Conservation (phyloP, 345 rosid genomes). For the Ricinus communis region DNA sequence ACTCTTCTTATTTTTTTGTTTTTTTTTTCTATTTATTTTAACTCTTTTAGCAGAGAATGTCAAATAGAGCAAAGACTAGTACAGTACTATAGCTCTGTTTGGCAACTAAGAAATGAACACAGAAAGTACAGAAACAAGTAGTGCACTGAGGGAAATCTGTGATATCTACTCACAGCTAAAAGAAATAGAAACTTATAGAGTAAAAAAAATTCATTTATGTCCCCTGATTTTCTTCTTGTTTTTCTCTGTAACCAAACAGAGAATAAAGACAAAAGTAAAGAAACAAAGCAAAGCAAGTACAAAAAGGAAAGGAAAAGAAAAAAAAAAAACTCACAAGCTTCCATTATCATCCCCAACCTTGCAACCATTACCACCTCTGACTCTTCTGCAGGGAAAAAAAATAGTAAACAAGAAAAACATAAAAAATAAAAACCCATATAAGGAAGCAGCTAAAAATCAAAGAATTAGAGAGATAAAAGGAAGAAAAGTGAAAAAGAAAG, state of each 20-base stretch:
- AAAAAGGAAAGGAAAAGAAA: background rate
- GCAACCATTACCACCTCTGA: slow-evolving; percentile 97
- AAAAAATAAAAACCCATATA: slow-evolving; percentile 29
- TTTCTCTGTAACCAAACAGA: slow-evolving; percentile 25
- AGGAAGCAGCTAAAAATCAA: slow-evolving; percentile 27
- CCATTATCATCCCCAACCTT: slow-evolving; percentile 98
- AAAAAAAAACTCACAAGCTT: slow-evolving; percentile 77
- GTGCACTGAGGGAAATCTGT: background rate
- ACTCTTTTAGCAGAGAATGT: slow-evolving; percentile 9
- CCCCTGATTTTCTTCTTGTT: slow-evolving; percentile 14
- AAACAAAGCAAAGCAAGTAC: background rate
- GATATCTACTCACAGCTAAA: background rate
- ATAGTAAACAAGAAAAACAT: background rate
- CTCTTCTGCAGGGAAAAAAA: slow-evolving; percentile 59
- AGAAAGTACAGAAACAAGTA: background rate
- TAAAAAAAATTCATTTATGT: slow-evolving; percentile 14
- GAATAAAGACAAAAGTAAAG: slow-evolving; percentile 5
- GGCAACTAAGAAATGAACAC: slow-evolving; percentile 18
- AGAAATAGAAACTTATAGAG: background rate
- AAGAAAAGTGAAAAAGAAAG: background rate
- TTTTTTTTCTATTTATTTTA: background rate
- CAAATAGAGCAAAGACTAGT: slow-evolving; percentile 3
- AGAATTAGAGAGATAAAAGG: slow-evolving; percentile 13
- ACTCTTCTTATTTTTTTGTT: too few relatives aligned
- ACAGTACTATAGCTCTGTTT: slow-evolving; percentile 20